A percentile compares a stretch with the other conserved stretches of the same genome.
Conservation (phyloP, 1,284 basidiomycete species). For the Malassezia brasiliensis region DNA sequence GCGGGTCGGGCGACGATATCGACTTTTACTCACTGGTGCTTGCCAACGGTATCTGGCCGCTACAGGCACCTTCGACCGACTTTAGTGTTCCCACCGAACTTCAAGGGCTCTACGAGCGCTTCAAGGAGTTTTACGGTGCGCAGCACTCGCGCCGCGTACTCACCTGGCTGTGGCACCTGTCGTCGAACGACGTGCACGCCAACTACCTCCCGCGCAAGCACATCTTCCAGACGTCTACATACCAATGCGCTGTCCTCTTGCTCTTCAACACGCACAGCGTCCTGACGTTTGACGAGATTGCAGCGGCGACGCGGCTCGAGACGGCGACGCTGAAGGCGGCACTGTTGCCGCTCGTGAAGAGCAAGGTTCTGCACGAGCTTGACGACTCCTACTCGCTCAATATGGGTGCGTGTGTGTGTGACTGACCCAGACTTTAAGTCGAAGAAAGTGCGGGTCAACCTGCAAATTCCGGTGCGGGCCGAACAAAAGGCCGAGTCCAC, state of each 20-base stretch:
- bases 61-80: constrained; percentile 70
- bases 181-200: constrained; percentile 87
- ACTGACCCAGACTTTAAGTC: constrained; percentile 62
- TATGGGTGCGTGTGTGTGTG: neutral
- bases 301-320: constrained; percentile 69
- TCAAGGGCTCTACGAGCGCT: constrained; percentile 74
- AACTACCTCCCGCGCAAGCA: constrained; percentile 89
- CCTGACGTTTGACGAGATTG: constrained; percentile 68
- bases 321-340: constrained; percentile 78
- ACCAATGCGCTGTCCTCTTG: constrained; percentile 85
- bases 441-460: constrained; percentile 73
- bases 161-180: constrained; percentile 96
- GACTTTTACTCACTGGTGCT: constrained; percentile 89
- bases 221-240: constrained; percentile 86
- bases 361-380: constrained; percentile 73
- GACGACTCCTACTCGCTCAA: constrained; percentile 57
- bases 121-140: constrained; percentile 83
- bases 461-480: constrained; percentile 87
- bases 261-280: constrained; percentile 85
- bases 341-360: constrained; percentile 71
- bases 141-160: constrained; percentile 91
- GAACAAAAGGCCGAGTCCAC: constrained; percentile 84
- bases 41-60: constrained; percentile 91
- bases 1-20: constrained; percentile 55
- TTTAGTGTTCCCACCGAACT: constrained; percentile 84